Evolutionary conservation across 148 eudicot species (phyloP).

Genomic region (Rheum nobile): DNA sequence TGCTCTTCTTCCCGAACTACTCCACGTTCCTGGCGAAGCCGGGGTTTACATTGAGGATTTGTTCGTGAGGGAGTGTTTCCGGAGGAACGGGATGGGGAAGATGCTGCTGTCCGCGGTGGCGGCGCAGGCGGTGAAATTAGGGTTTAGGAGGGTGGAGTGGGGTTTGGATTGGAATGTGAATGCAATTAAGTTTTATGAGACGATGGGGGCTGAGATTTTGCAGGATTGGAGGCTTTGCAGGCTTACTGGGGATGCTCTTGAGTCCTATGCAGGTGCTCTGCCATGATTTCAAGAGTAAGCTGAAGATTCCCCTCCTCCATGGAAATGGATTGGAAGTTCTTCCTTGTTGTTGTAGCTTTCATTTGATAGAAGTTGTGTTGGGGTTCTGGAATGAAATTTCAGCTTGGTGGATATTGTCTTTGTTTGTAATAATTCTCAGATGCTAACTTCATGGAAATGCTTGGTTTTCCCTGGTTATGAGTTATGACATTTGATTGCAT

Average conservation of each 20-base stretch:
- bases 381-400: not conserved
- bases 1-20: slow-evolving; percentile 67
- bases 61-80: slow-evolving; percentile 67
- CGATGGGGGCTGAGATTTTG: slow-evolving; percentile 67
- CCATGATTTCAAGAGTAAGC: not conserved
- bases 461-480: not conserved
- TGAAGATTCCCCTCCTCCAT: not conserved
- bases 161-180: slow-evolving; percentile 78
- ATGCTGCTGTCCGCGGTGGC: slow-evolving; percentile 65
- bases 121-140: slow-evolving; percentile 51
- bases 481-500: not conserved
- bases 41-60: slow-evolving; percentile 71
- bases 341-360: no score
- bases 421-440: not conserved
- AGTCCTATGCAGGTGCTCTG: slow-evolving; percentile 20
- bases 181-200: slow-evolving; percentile 64
- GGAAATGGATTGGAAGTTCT: no score
- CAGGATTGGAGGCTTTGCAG: slow-evolving; percentile 73
- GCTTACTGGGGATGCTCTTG: slow-evolving; percentile 56
- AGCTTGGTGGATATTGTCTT: not conserved
- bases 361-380: no score
- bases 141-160: slow-evolving; percentile 80
- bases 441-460: not conserved
- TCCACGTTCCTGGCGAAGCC: slow-evolving; percentile 70
- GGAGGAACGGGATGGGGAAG: slow-evolving; percentile 63